phyloP scores from a whole-genome alignment of 345 rosid genomes.

The Anastatica hierochuntica region DNA sequence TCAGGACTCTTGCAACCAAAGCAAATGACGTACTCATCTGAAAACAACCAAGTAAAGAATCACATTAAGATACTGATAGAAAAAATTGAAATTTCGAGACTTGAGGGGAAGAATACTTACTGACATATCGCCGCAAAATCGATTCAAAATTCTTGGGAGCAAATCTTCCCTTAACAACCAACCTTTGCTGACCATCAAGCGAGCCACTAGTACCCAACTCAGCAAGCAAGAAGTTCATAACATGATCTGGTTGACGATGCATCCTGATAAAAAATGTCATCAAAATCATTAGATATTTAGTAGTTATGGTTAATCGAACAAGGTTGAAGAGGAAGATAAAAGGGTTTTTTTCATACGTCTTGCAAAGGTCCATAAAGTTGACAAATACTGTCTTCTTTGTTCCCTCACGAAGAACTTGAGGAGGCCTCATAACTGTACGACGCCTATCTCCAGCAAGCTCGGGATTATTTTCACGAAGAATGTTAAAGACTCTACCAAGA shows the following conservation, averaged over 20 bases:
- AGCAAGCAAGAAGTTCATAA: slow-evolving; percentile 63
- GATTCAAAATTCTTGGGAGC: slow-evolving; percentile 68
- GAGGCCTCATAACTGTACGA: slow-evolving; percentile 88
- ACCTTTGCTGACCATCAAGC: slow-evolving; percentile 73
- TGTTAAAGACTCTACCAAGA: slow-evolving; percentile 60
- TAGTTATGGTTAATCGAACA: not conserved
- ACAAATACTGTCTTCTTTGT: slow-evolving; percentile 91
- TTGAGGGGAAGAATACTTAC: slow-evolving; percentile 32
- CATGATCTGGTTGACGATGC: slow-evolving; percentile 83
- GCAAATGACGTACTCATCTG: slow-evolving; percentile 49
- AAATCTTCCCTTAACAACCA: slow-evolving; percentile 74
- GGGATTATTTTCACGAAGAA: slow-evolving; percentile 74
- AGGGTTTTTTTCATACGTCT: slow-evolving; percentile 36
- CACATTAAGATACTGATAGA: not conserved
- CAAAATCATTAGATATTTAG: not conserved
- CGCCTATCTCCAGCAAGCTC: slow-evolving; percentile 81
- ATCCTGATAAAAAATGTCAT: slow-evolving; percentile 35
- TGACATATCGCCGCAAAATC: slow-evolving; percentile 53
- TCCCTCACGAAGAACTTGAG: slow-evolving; percentile 86
- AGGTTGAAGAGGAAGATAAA: not conserved
- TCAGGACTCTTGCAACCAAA: slow-evolving; percentile 66
- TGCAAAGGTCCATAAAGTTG: slow-evolving; percentile 92
- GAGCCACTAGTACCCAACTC: slow-evolving; percentile 81
- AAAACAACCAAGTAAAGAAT: not conserved
- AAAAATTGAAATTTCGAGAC: not conserved